A percentile compares a stretch with the other conserved stretches of the same genome.
Conservation (phyloP, 352 stramenopile genomes). For the Pythium pyrilobum region DNA sequence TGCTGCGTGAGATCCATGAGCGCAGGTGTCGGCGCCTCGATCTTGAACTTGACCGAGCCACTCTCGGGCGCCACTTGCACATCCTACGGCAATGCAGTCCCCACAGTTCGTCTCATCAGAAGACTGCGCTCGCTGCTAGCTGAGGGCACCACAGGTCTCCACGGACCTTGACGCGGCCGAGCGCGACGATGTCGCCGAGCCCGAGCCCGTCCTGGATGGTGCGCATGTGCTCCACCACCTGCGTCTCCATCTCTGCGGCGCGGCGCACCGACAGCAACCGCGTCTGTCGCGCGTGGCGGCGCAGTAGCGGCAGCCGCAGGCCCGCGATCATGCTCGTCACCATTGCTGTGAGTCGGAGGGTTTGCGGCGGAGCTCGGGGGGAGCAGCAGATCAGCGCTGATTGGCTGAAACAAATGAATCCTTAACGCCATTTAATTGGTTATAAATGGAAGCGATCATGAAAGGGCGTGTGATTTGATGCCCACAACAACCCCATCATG, state of each 20-base stretch:
- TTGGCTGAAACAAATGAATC: no score
- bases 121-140: no score
- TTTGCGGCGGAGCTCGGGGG: neutral
- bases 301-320: constrained; percentile 18
- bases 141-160: no score
- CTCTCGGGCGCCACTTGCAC: constrained; percentile 36
- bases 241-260: constrained; percentile 60
- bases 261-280: constrained; percentile 55
- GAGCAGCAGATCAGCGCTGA: no score
- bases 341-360: no score
- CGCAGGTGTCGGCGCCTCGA: constrained; percentile 62
- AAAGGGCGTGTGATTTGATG: no score
- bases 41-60: constrained; percentile 61
- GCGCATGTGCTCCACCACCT: constrained; percentile 71
- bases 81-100: no score
- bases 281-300: constrained; percentile 4
- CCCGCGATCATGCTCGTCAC: constrained; percentile 4
- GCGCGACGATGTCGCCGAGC: constrained; percentile 64
- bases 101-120: no score
- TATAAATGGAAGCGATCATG: no score
- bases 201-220: constrained; percentile 66
- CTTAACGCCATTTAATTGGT: no score
- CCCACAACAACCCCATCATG: no score
- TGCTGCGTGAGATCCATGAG: constrained; percentile 65
- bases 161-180: constrained; percentile 75